Evolutionary conservation across 306 rosid genomes (phyloP).

Genomic region (Quercus robur): DNA sequence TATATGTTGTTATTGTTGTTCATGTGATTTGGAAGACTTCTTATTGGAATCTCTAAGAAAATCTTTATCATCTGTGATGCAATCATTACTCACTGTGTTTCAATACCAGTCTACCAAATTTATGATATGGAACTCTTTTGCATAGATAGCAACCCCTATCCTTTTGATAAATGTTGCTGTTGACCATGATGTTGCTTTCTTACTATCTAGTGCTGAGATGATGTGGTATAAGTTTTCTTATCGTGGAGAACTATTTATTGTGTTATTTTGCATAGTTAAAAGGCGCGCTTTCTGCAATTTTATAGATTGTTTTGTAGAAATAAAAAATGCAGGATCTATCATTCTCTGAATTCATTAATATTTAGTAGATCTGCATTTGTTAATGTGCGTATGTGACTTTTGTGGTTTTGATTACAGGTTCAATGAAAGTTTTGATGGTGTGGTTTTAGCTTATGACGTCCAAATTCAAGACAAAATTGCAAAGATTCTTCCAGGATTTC

Average conservation of each 20-base stretch:
- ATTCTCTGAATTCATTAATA: background rate
- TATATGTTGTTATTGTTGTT: background rate
- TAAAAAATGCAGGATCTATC: background rate
- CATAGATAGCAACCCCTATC: background rate
- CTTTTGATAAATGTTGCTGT: background rate
- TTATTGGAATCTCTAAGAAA: background rate
- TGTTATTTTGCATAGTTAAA: background rate
- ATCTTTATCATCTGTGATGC: too few relatives aligned
- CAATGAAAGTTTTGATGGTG: conserved; percentile 69
- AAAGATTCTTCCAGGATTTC: conserved; percentile 45
- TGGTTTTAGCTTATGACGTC: conserved; percentile 68
- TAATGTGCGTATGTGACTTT: background rate
- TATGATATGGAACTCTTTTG: background rate
- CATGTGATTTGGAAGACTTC: background rate
- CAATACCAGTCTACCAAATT: background rate
- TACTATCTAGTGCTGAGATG: background rate
- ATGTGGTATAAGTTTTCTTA: background rate
- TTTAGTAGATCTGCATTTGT: background rate
- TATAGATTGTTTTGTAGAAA: background rate
- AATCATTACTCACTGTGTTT: background rate
- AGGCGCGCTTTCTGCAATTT: background rate
- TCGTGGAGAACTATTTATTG: background rate
- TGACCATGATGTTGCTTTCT: background rate
- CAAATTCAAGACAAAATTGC: conserved; percentile 40
- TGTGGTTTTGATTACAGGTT: conserved; percentile 41